Evolutionary conservation across 208 protist genomes (phyloP).

Genomic region (Crithidia brevicula): DNA sequence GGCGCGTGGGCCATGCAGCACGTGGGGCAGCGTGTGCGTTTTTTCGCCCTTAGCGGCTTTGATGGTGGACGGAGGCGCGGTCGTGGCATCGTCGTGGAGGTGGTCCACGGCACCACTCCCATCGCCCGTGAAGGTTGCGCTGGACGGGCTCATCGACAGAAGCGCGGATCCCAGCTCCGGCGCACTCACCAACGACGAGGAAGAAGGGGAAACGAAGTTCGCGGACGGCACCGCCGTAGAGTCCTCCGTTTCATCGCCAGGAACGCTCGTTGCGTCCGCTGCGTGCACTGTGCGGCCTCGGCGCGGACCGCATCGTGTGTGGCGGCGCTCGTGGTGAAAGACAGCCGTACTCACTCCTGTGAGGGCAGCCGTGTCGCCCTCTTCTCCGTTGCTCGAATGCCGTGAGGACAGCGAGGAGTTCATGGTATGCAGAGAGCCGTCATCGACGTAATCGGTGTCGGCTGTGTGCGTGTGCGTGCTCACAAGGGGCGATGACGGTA

Average conservation of each 20-base stretch:
- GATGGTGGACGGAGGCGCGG: no score
- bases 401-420: constrained; percentile 23
- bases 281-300: not conserved
- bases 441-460: not conserved
- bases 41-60: not conserved
- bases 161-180: not conserved
- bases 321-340: not conserved
- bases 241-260: constrained; percentile 4
- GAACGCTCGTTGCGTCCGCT: not conserved
- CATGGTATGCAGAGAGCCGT: constrained; percentile 32
- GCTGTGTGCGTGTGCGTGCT: constrained; percentile 2
- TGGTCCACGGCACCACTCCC: not conserved
- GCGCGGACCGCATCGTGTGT: no score
- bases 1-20: not conserved
- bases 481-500: not conserved
- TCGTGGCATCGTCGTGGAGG: not conserved
- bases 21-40: not conserved
- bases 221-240: constrained; percentile 15
- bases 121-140: not conserved
- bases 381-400: not conserved
- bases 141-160: constrained; percentile 5
- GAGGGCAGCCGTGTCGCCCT: not conserved
- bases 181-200: not conserved
- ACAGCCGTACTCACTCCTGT: not conserved
- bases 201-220: constrained; percentile 5